Percentiles rank a stretch among this genome's conserved stretches.
Conservation (phyloP, 208 protist species). For the Trichomonas tenax region DNA sequence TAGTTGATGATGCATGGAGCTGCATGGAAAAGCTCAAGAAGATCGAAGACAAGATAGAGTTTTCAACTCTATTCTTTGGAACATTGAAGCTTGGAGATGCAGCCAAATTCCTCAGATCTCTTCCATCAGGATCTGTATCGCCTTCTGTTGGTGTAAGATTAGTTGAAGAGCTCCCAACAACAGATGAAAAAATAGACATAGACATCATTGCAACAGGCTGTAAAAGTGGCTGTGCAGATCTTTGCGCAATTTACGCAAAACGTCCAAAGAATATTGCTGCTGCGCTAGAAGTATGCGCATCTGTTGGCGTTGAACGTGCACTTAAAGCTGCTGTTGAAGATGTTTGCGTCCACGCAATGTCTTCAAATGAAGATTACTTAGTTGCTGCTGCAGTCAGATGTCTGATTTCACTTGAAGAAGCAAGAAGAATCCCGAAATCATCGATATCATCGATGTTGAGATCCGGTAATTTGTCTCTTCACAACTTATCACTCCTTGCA, state of each 20-base stretch:
- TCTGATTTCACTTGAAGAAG: neutral
- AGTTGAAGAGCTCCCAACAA: neutral
- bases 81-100: neutral
- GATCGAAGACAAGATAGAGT: neutral
- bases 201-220: neutral
- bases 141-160: neutral
- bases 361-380: neutral
- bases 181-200: neutral
- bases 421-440: neutral
- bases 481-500: neutral
- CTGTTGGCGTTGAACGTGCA: neutral
- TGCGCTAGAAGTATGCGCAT: neutral
- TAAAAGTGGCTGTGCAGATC: neutral
- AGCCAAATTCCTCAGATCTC: neutral
- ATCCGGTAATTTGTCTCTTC: neutral
- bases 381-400: neutral
- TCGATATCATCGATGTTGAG: neutral
- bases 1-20: neutral
- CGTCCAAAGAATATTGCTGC: neutral
- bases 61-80: neutral
- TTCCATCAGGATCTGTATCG: neutral
- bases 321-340: neutral
- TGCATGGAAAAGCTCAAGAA: neutral
- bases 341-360: neutral
- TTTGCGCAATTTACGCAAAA: neutral